phyloP scores from a whole-genome alignment of 345 rosid species.

The Durio zibethinus region DNA sequence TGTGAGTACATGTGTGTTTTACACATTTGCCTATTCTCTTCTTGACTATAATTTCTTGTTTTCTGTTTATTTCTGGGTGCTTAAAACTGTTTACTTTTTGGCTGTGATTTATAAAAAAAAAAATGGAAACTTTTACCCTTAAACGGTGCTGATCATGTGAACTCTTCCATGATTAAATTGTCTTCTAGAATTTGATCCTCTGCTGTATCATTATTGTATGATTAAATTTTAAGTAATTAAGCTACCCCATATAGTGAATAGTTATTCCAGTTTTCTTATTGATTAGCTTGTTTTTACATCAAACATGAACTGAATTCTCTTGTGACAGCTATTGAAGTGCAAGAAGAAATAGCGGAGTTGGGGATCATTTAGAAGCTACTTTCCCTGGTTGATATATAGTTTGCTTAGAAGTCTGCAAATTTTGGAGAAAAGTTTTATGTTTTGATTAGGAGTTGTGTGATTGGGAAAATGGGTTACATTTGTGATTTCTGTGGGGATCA shows the following conservation, averaged over 20 bases:
- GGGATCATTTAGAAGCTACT: constrained; percentile 19
- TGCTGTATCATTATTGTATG: neutral
- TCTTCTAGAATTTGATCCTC: neutral
- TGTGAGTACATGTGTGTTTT: neutral
- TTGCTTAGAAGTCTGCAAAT: constrained; percentile 14
- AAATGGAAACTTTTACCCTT: neutral
- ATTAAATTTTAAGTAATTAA: neutral
- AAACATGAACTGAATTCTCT: neutral
- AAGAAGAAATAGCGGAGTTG: neutral
- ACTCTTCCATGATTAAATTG: constrained; percentile 4
- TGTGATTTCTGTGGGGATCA: constrained; percentile 96
- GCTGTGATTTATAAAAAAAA: neutral
- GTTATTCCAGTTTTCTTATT: neutral
- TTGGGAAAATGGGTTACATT: constrained; percentile 65
- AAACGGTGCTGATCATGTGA: neutral
- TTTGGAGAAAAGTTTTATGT: constrained; percentile 16
- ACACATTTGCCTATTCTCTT: neutral
- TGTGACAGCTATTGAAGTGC: constrained; percentile 20
- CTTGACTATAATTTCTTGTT: neutral
- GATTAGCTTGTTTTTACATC: constrained; percentile 8
- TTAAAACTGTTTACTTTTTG: constrained; percentile 2
- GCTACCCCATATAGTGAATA: neutral
- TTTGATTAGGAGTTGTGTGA: constrained; percentile 4
- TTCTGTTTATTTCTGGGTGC: neutral
- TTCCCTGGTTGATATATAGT: constrained; percentile 20